Evolutionary conservation across 495 filamentous ascomycete genomes (phyloP).

Genomic region (Aspergillus coremiiformis): DNA sequence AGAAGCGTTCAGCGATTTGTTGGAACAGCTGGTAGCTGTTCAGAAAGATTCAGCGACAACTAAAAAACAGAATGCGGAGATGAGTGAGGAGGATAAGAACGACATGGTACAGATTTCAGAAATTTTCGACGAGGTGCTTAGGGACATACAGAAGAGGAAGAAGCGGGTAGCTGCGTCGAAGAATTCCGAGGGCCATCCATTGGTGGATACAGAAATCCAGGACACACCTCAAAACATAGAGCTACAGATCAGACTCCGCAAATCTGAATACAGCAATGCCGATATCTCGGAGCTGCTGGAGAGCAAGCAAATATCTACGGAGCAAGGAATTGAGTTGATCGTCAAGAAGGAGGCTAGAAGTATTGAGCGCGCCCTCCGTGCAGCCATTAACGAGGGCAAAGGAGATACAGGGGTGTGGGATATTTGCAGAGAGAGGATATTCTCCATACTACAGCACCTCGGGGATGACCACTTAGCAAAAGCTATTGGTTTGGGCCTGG

Average conservation of each 20-base stretch:
- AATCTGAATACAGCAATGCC: conserved; percentile 10
- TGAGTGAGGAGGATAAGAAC: conserved; percentile 8
- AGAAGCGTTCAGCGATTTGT: conserved; percentile 19
- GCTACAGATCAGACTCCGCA: conserved; percentile 3
- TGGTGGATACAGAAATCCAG: not conserved
- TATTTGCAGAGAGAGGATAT: conserved; percentile 61
- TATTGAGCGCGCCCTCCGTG: conserved; percentile 22
- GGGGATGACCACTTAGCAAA: conserved; percentile 5
- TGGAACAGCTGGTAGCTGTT: conserved; percentile 18
- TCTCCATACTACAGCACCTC: conserved; percentile 48
- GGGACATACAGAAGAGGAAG: conserved; percentile 13
- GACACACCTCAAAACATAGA: not conserved
- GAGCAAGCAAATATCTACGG: conserved; percentile 14
- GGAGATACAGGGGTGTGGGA: conserved; percentile 67
- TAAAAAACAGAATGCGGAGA: not conserved
- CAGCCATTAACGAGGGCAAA: conserved; percentile 32
- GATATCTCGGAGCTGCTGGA: conserved; percentile 16
- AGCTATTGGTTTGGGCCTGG: not conserved
- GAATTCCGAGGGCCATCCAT: not conserved
- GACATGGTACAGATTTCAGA: conserved; percentile 24
- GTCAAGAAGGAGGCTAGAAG: conserved; percentile 23
- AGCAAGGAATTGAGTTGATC: conserved; percentile 21
- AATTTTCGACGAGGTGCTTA: conserved; percentile 24
- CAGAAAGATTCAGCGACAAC: conserved; percentile 1
- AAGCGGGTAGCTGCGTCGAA: not conserved